Evolutionary conservation across 345 rosid species (phyloP).

Genomic region (Bruguiera sexangula): DNA sequence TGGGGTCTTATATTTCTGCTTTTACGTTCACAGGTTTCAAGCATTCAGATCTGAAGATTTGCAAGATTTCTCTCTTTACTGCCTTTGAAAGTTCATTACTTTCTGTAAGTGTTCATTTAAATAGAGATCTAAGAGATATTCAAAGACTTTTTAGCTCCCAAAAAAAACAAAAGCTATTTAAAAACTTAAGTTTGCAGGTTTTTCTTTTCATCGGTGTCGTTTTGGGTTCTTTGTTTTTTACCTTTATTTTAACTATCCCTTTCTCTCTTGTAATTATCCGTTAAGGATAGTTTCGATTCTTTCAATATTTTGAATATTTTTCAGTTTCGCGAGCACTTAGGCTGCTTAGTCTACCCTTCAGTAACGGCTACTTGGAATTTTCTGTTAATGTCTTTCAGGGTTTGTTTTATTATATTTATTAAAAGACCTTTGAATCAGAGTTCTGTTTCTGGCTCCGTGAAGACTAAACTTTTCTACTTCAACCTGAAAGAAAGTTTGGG

Average conservation of each 20-base stretch:
- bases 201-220: constrained; percentile 19
- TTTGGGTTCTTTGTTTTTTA: constrained; percentile 5
- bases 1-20: neutral
- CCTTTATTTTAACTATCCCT: neutral
- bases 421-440: constrained; percentile 4
- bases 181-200: neutral
- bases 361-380: constrained; percentile 25
- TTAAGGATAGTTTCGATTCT: constrained; percentile 2
- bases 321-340: constrained; percentile 22
- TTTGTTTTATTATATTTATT: constrained; percentile 10
- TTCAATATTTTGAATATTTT: constrained; percentile 11
- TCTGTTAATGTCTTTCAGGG: constrained; percentile 27
- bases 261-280: constrained; percentile 3
- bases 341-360: constrained; percentile 2
- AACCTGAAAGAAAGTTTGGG: constrained; percentile 5
- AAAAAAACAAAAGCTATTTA: neutral
- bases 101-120: neutral
- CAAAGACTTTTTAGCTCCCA: too few species aligned
- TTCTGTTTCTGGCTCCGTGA: neutral
- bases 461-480: neutral
- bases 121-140: neutral
- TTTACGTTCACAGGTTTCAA: constrained; percentile 13
- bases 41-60: constrained; percentile 52
- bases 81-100: constrained; percentile 12
- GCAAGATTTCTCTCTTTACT: constrained; percentile 14